Evolutionary conservation across 306 rosid species (phyloP), one percentile per base, ranked within the genome.

Genomic region (Corylus heterophylla): DNA sequence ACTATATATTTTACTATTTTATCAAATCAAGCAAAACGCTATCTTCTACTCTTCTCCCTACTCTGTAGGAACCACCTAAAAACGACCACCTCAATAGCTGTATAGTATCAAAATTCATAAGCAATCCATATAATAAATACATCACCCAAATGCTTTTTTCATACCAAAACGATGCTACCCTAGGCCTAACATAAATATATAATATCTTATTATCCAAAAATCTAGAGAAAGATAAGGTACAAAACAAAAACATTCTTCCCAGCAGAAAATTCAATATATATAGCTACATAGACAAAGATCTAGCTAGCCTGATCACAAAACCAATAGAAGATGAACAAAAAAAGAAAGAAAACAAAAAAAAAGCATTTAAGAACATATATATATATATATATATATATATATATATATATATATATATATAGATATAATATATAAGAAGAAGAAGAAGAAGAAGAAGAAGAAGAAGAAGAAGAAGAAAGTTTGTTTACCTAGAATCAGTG

Each of bases 401-500:
- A 29, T 29, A 29, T 29, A 1, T 29, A 31, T 31, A 31, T 31
- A 31, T 22, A 31, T 31, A 31, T 31, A 31, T 31, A 2, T 29
- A 29, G 0, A 29, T 29, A 1, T 29, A 31, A 1, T 29, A 31
- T 31, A 31, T 31, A 2, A 59, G 7, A 35, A 56, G 12, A 5
- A 52, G 37, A 48, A 11, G 12, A 25, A 0, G 8, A 51, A 51
- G 39, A 72, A 22, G n/a, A 11, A 8, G 2, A 27, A 31, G 20
- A 31, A 12, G 8, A 51, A 51, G 39, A 72, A 22, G n/a, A 11
- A 8, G 2, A 27, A 31, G 20, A 31, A 12, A 22, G 25, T 22
- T 22, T 31, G n/a, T 49, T 11, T 86, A 94, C 98, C 98, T 83
- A 64, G 97, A 90, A 82, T 92, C 94, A 17, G 98, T 86, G 74